Conservation (phyloP, 192 early-diverging fungal genomes). For the Umbelopsis isabellina region DNA sequence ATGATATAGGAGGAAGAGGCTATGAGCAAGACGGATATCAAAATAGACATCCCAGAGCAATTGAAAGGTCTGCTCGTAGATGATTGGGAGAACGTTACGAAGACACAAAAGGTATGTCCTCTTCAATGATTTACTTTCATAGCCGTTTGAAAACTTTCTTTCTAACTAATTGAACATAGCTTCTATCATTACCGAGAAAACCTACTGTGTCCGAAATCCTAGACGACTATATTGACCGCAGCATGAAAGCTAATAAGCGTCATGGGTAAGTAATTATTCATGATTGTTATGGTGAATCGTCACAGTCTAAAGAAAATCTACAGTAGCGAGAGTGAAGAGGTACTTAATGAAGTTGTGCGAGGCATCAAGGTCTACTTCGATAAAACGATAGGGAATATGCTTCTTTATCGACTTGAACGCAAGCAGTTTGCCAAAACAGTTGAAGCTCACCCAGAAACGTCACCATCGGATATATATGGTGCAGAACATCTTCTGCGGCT, state of each 20-base stretch:
- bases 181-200: conserved; percentile 81
- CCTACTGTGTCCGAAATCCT: conserved; percentile 82
- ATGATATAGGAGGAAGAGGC: conserved; percentile 69
- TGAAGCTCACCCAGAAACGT: conserved; percentile 70
- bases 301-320: not conserved
- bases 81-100: conserved; percentile 97
- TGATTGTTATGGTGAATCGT: not conserved
- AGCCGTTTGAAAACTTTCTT: not conserved
- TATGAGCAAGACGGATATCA: conserved; percentile 77
- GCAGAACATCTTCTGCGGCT: conserved; percentile 93
- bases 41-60: conserved; percentile 85
- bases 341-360: conserved; percentile 80
- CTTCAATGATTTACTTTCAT: not conserved
- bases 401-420: conserved; percentile 95
- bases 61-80: conserved; percentile 88
- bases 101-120: conserved; percentile 78
- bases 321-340: conserved; percentile 64
- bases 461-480: conserved; percentile 89
- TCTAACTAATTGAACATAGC: conserved; percentile 44
- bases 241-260: conserved; percentile 11
- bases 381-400: conserved; percentile 81
- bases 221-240: conserved; percentile 54
- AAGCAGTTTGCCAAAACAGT: conserved; percentile 85
- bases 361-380: conserved; percentile 94
- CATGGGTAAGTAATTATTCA: not conserved